Base-by-base conservation (phyloP, 768 basidiomycete genomes). In the Pleurotus giganteus region DNA sequence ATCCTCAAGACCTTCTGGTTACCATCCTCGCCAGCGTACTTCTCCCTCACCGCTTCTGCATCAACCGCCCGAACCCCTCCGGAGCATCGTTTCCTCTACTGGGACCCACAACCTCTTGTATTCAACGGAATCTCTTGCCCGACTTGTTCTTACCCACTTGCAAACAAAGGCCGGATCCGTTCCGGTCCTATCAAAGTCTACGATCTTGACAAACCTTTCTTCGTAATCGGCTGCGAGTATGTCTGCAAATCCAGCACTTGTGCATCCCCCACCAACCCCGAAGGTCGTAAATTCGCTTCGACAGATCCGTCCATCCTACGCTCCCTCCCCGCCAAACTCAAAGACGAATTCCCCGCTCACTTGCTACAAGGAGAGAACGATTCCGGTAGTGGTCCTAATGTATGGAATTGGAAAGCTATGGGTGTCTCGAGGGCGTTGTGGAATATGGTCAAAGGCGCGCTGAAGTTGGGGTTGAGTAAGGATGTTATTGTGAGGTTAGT, bases 1-100 rank as follows among this genome's bases (percentile, higher is more conserved):
- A 80, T 88, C 57, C 74, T 91, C 37, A 89, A 88, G 66, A 90
- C 90, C 0, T 91, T 92, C 60, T 91, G 90, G 90, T 74, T 92
- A 12, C 89, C 89, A 0, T 84, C 83, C 0, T 89, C 88, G 0
- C 89, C 90, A 0, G 76, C 84, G 0, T 91, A 89, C 63, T 88
- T 90, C 60, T 82, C 84, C 0, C 74, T 90, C 34, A 90, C 89
- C 8, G 86, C 87, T 23, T 89, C 88, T 1, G 79, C 86, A 0
- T 82, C 83, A 8, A 81, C 78, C 5, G 75, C 85, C 9, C 83
- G 88, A 34, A 86, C 82, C 0, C 83, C 86, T 2, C 84, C 86
- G 4, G 84, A 89, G 52, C 85, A 91, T 58, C 82, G 81, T 3
- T 92, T 92, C 69, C 71, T 92, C n/a, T 92, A 89, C 61, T 92